Percentiles rank a stretch among this genome's conserved stretches.
Conservation (phyloP, 192 early-diverging fungal genomes). For the Backusella mclennaniae region DNA sequence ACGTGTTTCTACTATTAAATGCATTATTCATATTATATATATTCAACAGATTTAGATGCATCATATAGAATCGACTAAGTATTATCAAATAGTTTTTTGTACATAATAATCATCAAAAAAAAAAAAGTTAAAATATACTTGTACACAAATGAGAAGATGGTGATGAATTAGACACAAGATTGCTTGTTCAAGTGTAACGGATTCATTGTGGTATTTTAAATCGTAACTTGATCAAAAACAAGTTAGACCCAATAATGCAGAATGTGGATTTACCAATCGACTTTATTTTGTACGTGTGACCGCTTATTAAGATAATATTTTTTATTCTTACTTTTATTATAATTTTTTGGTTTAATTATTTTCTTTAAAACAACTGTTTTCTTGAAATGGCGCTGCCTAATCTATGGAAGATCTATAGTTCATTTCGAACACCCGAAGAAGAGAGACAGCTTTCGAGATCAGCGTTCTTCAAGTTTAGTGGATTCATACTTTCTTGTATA, state of each 20-base stretch:
- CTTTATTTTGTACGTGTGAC: constrained; percentile 1
- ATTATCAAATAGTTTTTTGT: no score
- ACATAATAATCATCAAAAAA: no score
- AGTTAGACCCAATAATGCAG: neutral
- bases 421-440: constrained; percentile 58
- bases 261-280: neutral
- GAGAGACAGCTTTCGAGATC: constrained; percentile 54
- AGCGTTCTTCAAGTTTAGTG: constrained; percentile 61
- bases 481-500: constrained; percentile 57
- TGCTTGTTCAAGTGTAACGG: neutral
- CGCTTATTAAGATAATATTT: neutral
- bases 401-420: constrained; percentile 53
- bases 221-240: neutral
- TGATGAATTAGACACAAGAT: neutral
- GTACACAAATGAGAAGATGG: neutral
- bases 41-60: no score
- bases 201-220: neutral
- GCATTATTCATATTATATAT: no score
- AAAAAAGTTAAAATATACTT: neutral
- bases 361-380: neutral
- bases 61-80: no score
- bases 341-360: neutral
- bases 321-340: neutral
- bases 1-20: no score
- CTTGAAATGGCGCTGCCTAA: constrained; percentile 51